phyloP scores from a whole-genome alignment of 2,329 filamentous ascomycete species.

The Dothistroma septosporum region DNA sequence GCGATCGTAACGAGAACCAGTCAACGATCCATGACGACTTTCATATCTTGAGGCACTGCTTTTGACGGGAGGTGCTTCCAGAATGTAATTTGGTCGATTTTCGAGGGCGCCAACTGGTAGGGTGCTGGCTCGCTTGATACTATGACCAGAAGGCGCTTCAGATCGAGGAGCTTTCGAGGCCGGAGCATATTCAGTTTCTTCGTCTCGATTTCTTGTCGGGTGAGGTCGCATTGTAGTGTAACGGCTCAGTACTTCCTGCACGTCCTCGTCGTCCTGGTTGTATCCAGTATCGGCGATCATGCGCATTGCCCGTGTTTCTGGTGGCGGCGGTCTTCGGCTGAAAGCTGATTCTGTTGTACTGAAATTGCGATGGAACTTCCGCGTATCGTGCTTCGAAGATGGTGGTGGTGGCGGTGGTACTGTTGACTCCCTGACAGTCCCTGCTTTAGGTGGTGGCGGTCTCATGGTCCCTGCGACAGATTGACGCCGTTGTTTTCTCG shows the following conservation, averaged over 20 bases:
- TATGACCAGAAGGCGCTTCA: slow-evolving; percentile 7
- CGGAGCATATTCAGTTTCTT: slow-evolving; percentile 25
- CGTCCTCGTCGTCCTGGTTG: slow-evolving; percentile 23
- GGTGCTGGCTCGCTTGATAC: slow-evolving; percentile 21
- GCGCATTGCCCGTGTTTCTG: slow-evolving; percentile 25
- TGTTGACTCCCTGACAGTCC: slow-evolving; percentile 5
- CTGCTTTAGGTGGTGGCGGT: slow-evolving; percentile 14
- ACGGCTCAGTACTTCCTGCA: slow-evolving; percentile 25
- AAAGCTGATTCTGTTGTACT: slow-evolving; percentile 31
- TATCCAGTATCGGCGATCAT: slow-evolving; percentile 40
- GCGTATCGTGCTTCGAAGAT: slow-evolving; percentile 10
- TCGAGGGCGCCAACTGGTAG: slow-evolving; percentile 17
- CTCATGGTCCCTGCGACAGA: slow-evolving; percentile 11
- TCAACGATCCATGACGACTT: not conserved
- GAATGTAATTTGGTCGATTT: slow-evolving; percentile 13
- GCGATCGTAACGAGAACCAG: slow-evolving; percentile 7
- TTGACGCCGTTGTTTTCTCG: slow-evolving; percentile 15
- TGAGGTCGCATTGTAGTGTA: slow-evolving; percentile 22
- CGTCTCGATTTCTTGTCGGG: slow-evolving; percentile 26
- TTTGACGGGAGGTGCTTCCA: slow-evolving; percentile 22
- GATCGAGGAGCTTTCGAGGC: slow-evolving; percentile 8
- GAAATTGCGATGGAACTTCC: slow-evolving; percentile 26
- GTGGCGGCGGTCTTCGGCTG: slow-evolving; percentile 23
- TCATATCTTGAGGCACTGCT: slow-evolving; percentile 16
- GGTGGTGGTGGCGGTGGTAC: slow-evolving; percentile 13